A percentile compares a stretch with the other conserved stretches of the same genome.
Evolutionary conservation across 2,329 filamentous ascomycete genomes (phyloP).

Genomic region (Trichophyton rubrum): DNA sequence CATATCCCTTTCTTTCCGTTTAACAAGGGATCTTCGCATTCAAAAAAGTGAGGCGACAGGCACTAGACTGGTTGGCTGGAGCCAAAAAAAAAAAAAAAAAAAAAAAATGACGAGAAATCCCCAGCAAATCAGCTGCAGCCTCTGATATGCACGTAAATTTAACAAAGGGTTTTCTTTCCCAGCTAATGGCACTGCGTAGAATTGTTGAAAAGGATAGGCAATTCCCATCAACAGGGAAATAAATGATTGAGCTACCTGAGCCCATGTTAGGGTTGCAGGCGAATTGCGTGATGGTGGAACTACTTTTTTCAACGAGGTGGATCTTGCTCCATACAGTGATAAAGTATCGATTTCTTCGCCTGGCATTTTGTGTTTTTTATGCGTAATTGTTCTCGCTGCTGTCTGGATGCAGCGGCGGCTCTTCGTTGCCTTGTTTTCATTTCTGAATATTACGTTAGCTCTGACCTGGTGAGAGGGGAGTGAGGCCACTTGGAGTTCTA

Average conservation of each 20-base stretch:
- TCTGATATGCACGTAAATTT: background rate
- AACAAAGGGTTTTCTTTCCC: background rate
- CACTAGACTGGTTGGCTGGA: slow-evolving; percentile 1
- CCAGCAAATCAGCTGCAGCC: slow-evolving; percentile 1
- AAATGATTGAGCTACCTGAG: background rate
- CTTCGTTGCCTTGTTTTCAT: background rate
- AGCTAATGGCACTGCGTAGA: background rate
- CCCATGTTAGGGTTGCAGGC: background rate
- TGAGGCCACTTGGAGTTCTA: no score
- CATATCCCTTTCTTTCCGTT: background rate
- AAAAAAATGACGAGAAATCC: background rate
- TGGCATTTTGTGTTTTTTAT: background rate
- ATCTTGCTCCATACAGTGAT: background rate
- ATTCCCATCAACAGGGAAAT: background rate
- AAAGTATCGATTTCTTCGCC: background rate
- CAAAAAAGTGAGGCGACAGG: slow-evolving; percentile 4
- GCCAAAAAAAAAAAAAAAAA: background rate
- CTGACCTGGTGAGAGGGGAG: background rate
- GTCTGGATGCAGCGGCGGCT: background rate
- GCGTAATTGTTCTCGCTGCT: background rate
- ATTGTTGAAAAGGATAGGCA: background rate
- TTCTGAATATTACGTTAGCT: background rate
- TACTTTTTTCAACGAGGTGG: background rate
- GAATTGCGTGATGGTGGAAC: slow-evolving; percentile 4
- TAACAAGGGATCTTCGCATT: slow-evolving; percentile 6